Conservation (phyloP, 2,329 filamentous ascomycete species). For the Clathrospora elynae region DNA sequence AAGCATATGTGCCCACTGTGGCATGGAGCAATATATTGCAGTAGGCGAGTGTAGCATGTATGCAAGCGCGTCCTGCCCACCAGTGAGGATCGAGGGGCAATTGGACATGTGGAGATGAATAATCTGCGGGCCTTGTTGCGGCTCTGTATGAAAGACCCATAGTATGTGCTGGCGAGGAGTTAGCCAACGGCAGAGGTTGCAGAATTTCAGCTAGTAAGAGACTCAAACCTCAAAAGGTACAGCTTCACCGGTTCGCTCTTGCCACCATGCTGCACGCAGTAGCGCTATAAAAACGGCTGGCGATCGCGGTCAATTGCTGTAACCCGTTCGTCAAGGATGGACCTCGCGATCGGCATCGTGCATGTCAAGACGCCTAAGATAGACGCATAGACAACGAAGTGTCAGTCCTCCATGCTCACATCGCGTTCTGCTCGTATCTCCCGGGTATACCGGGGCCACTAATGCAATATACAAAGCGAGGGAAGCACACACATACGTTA, state of each 20-base stretch:
- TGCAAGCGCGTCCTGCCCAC: slow-evolving; percentile 52
- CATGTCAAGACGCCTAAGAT: slow-evolving; percentile 36
- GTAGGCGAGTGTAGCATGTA: slow-evolving; percentile 48
- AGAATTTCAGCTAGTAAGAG: slow-evolving; percentile 46
- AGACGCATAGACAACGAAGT: slow-evolving; percentile 42
- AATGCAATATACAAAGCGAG: slow-evolving; percentile 42
- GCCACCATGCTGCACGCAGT: slow-evolving; percentile 46
- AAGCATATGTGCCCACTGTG: slow-evolving; percentile 46
- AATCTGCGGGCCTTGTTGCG: slow-evolving; percentile 50
- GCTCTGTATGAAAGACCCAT: slow-evolving; percentile 54
- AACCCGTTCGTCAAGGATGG: slow-evolving; percentile 43
- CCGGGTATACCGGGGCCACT: slow-evolving; percentile 35
- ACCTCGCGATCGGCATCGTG: slow-evolving; percentile 43
- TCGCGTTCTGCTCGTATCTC: slow-evolving; percentile 30
- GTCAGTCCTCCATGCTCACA: slow-evolving; percentile 33
- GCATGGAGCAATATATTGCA: slow-evolving; percentile 51
- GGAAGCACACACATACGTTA: slow-evolving; percentile 39
- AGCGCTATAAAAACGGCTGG: slow-evolving; percentile 43
- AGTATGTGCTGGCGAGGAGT: slow-evolving; percentile 84
- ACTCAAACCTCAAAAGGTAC: slow-evolving; percentile 45
- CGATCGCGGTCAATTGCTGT: slow-evolving; percentile 39
- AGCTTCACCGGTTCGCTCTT: slow-evolving; percentile 47
- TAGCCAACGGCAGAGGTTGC: slow-evolving; percentile 40
- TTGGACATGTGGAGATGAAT: slow-evolving; percentile 47
- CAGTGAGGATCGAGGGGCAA: slow-evolving; percentile 59